Percentiles rank a stretch among this genome's conserved stretches.
Conservation (phyloP, 2,329 filamentous ascomycete species). For the Cytospora schulzeri region DNA sequence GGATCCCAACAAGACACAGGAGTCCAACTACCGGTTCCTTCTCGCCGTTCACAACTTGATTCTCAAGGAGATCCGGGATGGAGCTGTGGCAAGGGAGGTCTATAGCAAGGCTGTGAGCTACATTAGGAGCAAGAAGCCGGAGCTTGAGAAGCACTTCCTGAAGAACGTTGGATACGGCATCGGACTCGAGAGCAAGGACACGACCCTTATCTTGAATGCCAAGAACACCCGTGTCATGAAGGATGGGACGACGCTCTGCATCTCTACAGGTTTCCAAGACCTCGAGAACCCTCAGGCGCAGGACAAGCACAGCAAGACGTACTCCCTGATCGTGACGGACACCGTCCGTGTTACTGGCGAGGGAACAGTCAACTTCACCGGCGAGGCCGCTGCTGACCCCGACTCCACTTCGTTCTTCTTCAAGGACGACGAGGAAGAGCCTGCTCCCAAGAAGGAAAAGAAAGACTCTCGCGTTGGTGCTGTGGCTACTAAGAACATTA, state of each 20-base stretch:
- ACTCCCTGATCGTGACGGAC: constrained; percentile 88
- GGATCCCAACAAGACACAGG: constrained; percentile 94
- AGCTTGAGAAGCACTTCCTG: constrained; percentile 91
- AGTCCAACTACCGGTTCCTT: constrained; percentile 90
- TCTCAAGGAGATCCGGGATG: constrained; percentile 87
- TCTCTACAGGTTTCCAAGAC: constrained; percentile 88
- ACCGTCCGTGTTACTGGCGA: constrained; percentile 86
- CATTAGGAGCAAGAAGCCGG: constrained; percentile 88
- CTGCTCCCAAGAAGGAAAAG: constrained; percentile 88
- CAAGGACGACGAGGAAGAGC: constrained; percentile 90
- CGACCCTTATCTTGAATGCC: constrained; percentile 78
- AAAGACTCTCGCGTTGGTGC: constrained; percentile 81
- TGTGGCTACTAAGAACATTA: constrained; percentile 93
- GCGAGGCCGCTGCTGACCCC: constrained; percentile 85
- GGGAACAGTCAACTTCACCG: constrained; percentile 80
- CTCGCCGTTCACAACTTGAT: constrained; percentile 84
- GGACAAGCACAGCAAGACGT: constrained; percentile 85
- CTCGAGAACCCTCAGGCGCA: constrained; percentile 84
- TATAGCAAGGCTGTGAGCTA: constrained; percentile 83
- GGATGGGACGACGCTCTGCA: constrained; percentile 94
- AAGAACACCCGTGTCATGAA: constrained; percentile 85
- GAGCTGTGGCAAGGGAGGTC: constrained; percentile 82
- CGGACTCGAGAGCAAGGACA: constrained; percentile 87
- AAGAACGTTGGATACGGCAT: constrained; percentile 92
- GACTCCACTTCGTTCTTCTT: constrained; percentile 98